Evolutionary conservation across 169 alveolate genomes (phyloP).

Genomic region (Plasmodium coatneyi): DNA sequence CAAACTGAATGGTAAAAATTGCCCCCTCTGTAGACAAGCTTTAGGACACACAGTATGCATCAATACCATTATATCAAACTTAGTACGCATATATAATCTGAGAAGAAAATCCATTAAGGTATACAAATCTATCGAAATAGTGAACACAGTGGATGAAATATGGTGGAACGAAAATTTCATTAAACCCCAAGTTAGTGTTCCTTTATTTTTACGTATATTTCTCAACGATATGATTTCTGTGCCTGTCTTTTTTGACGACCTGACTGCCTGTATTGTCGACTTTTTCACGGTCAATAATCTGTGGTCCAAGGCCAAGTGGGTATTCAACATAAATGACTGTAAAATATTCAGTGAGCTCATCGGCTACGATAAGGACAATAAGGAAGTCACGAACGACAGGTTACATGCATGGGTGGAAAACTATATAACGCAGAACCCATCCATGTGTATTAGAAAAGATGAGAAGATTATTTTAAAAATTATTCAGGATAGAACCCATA

Average conservation of each 20-base stretch:
- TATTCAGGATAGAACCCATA: conserved; percentile 82
- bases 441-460: conserved; percentile 77
- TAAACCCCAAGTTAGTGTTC: conserved; percentile 83
- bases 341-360: conserved; percentile 77
- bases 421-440: conserved; percentile 79
- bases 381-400: conserved; percentile 72
- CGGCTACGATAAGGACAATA: conserved; percentile 77
- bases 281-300: conserved; percentile 75
- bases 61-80: conserved; percentile 87
- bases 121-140: conserved; percentile 45
- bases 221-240: conserved; percentile 81
- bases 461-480: conserved; percentile 78
- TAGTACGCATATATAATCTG: conserved; percentile 82
- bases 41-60: conserved; percentile 84
- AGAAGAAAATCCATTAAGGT: conserved; percentile 74
- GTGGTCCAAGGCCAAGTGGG: conserved; percentile 86
- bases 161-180: conserved; percentile 88
- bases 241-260: conserved; percentile 86
- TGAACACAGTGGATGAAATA: conserved; percentile 76
- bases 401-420: conserved; percentile 85
- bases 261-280: conserved; percentile 83
- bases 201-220: conserved; percentile 82
- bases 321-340: conserved; percentile 82
- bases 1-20: conserved; percentile 82
- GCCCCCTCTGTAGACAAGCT: conserved; percentile 92